Evolutionary conservation across 257 asterid species (phyloP), one percentile per base, ranked within the genome.

Genomic region (Osmanthus fragrans): DNA sequence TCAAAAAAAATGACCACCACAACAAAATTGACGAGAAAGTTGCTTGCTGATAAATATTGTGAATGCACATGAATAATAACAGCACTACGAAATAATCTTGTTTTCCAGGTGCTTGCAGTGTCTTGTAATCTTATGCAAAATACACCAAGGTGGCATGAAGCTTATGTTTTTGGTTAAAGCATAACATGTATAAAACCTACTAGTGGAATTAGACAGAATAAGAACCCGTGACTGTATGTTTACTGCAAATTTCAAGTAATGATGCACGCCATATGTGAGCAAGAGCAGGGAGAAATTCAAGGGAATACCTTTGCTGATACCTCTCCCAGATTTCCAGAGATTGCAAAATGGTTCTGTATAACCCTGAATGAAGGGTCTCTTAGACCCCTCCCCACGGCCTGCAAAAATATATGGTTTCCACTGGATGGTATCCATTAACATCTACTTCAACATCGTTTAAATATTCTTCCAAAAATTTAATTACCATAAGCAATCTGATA

Each of bases 351-450:
- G 82, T 90, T 92, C 82, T 95, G 99, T 85, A 95, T 95, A 67
- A 95, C 99, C 49, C 99, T 91, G 75, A 90, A 88, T 42, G 99
- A 95, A 82, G 99, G 99, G 85, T 95, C 99, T 85, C 92, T 91
- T 42, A 95, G 90, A 19, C 99, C 99, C 79, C 99, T 91, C 67
- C 96, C 99, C 58, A 95, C 94, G 51, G 99, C 99, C 99, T 95
- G 90, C 78, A 81, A 54, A 87, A 80, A 80, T 37, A 67, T 42
- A 63, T 37, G 74, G 68, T 39, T 33, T 39, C 72, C 74, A 49
- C 1, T 36, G 51, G 15, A 72, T 71, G 78, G 11, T n/a, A 76
- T 60, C 60, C 68, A 68, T 18, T 42, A 34, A 36, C 37, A 75
- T 58, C 70, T 51, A 73, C 72, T 45, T 63, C 23, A 10, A 21